Conservation (phyloP, 2,329 filamentous ascomycete species). For the Epichloe amarillans region DNA sequence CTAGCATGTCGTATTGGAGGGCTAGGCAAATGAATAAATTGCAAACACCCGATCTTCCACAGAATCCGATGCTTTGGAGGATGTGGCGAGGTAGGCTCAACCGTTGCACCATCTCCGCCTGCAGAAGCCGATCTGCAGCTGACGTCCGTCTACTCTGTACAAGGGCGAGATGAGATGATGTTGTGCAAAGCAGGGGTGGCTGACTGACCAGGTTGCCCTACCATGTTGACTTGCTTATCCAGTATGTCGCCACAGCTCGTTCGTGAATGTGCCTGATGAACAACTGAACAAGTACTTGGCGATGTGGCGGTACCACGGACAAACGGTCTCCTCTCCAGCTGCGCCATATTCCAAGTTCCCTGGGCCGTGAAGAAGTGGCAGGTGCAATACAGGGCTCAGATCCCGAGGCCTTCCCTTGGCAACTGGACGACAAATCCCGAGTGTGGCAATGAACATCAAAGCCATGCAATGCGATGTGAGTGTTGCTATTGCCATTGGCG, state of each 20-base stretch:
- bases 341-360: no score
- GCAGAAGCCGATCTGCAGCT: conserved; percentile 3
- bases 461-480: neutral
- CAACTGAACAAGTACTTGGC: neutral
- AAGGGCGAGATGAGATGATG: neutral
- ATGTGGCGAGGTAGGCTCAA: neutral
- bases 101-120: conserved; percentile 2
- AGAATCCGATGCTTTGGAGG: neutral
- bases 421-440: neutral
- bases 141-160: neutral
- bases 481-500: neutral
- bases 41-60: neutral
- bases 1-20: neutral
- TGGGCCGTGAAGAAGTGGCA: neutral
- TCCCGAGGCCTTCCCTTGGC: neutral
- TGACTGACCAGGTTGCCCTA: neutral
- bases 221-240: neutral
- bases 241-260: neutral
- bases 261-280: neutral
- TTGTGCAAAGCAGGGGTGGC: neutral
- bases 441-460: neutral
- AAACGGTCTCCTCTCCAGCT: neutral
- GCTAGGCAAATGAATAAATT: neutral
- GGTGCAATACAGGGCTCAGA: neutral
- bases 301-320: neutral